These are phyloP conservation scores for Eragrostis curvula DNA, from an alignment of 176 grass and related monocot genomes.

Conservation along the genomic window DNA sequence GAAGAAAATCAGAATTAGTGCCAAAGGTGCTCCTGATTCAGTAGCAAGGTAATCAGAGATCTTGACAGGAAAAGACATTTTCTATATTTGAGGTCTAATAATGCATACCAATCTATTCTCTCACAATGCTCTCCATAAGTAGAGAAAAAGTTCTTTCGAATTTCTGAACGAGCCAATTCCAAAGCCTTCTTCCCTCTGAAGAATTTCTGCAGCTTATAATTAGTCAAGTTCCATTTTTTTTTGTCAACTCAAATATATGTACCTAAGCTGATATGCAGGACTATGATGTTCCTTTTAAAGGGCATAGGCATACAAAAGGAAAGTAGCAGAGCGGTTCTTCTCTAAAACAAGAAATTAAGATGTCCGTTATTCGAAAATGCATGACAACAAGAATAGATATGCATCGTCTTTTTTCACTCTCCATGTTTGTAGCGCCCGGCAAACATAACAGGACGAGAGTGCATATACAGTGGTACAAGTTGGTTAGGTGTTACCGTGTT, in stretches of 20 bases:
- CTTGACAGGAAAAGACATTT: conserved; percentile 22
- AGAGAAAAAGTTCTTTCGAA: conserved; percentile 67
- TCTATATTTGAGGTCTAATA: conserved; percentile 18
- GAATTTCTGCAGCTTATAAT: conserved; percentile 96
- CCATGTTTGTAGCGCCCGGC: neutral
- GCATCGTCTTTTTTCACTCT: neutral
- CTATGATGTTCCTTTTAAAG: neutral
- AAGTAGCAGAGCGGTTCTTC: neutral
- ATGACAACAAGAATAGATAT: neutral
- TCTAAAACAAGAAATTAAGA: neutral
- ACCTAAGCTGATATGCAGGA: conserved; percentile 8
- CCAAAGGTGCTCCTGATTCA: conserved; percentile 75
- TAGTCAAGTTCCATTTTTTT: conserved; percentile 62
- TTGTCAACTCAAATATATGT: conserved; percentile 7
- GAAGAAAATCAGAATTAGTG: conserved; percentile 82
- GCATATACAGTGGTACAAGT: too few relatives aligned
- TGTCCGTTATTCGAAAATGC: neutral
- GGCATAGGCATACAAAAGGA: neutral
- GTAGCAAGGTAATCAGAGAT: conserved; percentile 47
- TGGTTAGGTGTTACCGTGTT: too few relatives aligned
- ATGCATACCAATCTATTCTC: conserved; percentile 71
- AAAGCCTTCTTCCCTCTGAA: conserved; percentile 93
- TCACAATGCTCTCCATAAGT: conserved; percentile 80
- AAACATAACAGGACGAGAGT: conserved; percentile 5
- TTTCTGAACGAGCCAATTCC: conserved; percentile 55